Percentiles rank a stretch among this genome's conserved stretches.
Evolutionary conservation across 805 yeast species (phyloP).

Genomic region (fission yeast (Schizosaccharomyces pombe)): DNA sequence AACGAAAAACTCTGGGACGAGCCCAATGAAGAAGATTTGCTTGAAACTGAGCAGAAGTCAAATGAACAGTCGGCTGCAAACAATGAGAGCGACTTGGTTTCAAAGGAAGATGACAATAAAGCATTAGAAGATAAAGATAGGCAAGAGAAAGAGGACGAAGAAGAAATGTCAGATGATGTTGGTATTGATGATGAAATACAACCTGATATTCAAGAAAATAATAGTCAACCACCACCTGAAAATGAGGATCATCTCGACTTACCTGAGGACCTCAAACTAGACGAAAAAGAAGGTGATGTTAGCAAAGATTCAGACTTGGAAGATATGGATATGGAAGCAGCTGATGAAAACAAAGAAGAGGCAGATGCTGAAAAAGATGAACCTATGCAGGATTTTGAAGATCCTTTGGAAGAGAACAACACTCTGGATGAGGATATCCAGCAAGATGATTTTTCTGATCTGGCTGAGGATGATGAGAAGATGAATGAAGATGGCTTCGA

Average conservation of each 20-base stretch:
- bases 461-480: slow-evolving; percentile 13
- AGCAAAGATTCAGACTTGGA: slow-evolving; percentile 11
- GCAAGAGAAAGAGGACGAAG: slow-evolving; percentile 20
- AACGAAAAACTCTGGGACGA: slow-evolving; percentile 30
- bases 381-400: slow-evolving; percentile 15
- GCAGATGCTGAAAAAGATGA: slow-evolving; percentile 17
- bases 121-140: slow-evolving; percentile 18
- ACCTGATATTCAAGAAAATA: slow-evolving; percentile 33
- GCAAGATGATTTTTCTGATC: slow-evolving; percentile 11
- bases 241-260: slow-evolving; percentile 71
- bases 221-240: slow-evolving; percentile 20
- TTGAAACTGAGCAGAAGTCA: slow-evolving; percentile 10
- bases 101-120: slow-evolving; percentile 15
- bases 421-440: slow-evolving; percentile 12
- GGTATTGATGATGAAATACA: slow-evolving; percentile 60
- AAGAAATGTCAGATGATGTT: slow-evolving; percentile 19
- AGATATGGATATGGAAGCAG: slow-evolving; percentile 15
- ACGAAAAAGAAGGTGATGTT: slow-evolving; percentile 42
- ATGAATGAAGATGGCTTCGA: slow-evolving; percentile 14
- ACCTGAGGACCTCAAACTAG: slow-evolving; percentile 80
- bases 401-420: slow-evolving; percentile 14
- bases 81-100: slow-evolving; percentile 15
- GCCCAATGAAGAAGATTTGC: slow-evolving; percentile 12
- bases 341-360: slow-evolving; percentile 16
- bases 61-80: slow-evolving; percentile 11